These are phyloP conservation scores for Dothideomycetidae sp. DNA, from an alignment of 2,329 filamentous ascomycete species.

Conservation along the genomic window DNA sequence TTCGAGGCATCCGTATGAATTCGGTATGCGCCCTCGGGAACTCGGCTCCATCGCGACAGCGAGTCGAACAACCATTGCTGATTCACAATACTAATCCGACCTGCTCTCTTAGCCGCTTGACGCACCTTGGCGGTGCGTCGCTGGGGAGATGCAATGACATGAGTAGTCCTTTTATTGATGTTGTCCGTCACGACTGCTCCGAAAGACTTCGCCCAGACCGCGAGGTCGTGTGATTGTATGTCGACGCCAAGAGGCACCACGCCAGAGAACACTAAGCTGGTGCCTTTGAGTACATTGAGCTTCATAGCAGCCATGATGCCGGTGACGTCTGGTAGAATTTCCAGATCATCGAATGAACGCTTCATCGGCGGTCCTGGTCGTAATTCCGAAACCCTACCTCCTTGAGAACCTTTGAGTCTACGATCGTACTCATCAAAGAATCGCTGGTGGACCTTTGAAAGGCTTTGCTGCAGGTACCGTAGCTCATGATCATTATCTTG, in stretches of 20 bases:
- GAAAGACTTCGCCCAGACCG: conserved; percentile 73
- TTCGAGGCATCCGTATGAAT: conserved; percentile 62
- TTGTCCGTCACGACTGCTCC: conserved; percentile 55
- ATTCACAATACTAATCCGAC: conserved; percentile 73
- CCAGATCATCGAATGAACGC: conserved; percentile 33
- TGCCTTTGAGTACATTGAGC: conserved; percentile 55
- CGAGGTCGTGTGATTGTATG: conserved; percentile 67
- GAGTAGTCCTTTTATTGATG: conserved; percentile 44
- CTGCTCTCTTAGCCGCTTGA: conserved; percentile 62
- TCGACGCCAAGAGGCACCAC: conserved; percentile 73
- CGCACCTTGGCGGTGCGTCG: conserved; percentile 81
- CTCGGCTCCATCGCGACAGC: conserved; percentile 65
- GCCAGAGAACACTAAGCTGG: conserved; percentile 76
- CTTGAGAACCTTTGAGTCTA: conserved; percentile 28
- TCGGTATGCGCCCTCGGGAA: conserved; percentile 68
- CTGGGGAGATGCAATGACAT: conserved; percentile 56
- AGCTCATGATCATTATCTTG: conserved; percentile 82
- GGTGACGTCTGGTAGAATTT: conserved; percentile 69
- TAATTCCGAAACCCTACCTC: conserved; percentile 35
- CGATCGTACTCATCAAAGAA: conserved; percentile 77
- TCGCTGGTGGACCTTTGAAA: conserved; percentile 57
- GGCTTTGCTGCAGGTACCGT: conserved; percentile 56
- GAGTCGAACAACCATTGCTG: conserved; percentile 81
- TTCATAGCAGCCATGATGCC: conserved; percentile 75
- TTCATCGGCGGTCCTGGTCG: conserved; percentile 40